Evolutionary conservation across 768 basidiomycete genomes (phyloP), one percentile per base, ranked within the genome.

Genomic region (Mycena floridula): DNA sequence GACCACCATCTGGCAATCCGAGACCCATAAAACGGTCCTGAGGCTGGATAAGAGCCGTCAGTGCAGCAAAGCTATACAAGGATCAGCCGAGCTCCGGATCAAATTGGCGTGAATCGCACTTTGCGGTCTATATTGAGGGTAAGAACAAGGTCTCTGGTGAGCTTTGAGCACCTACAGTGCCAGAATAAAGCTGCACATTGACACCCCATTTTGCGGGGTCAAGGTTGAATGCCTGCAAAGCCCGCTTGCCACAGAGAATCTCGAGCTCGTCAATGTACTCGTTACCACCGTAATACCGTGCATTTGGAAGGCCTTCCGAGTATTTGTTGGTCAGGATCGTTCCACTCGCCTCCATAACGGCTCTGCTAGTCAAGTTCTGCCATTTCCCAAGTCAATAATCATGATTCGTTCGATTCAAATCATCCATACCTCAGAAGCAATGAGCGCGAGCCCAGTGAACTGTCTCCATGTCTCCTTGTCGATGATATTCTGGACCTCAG

Each of bases 391-490:
- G 5, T 20, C 43, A 32, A 7, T 25, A 18, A 3, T 26, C 3
- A 9, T 15, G 28, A 25, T 36, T 30, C 28, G n/a, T n/a, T 22
- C 15, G 50, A 26, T 47, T 26, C 39, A 22, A 44, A 27, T 39
- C 4, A 5, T 15, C 50, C 73, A 53, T 49, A 93, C 93, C 82
- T 98, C 95, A 48, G 95, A 97, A 43, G 95, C 95, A 61, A 99
- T 98, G 61, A 99, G 86, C 70, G 98, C 96, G 50, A 99, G 82
- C 45, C 95, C 95, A 38, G 90, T 89, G 65, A 85, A 95, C 74
- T 97, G 95, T 55, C 95, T 73, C 94, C 93, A 98, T 68, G 90
- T 95, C 76, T 98, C 92, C 73, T 90, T 91, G 74, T 97, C 93
- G 71, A 99, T 89, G 74, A 99, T 90, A 65, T 94, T 91, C 67